A percentile compares a stretch with the other conserved stretches of the same genome.
phyloP scores from a whole-genome alignment of 2,329 filamentous ascomycete species.

The Akanthomyces uredinophilus region DNA sequence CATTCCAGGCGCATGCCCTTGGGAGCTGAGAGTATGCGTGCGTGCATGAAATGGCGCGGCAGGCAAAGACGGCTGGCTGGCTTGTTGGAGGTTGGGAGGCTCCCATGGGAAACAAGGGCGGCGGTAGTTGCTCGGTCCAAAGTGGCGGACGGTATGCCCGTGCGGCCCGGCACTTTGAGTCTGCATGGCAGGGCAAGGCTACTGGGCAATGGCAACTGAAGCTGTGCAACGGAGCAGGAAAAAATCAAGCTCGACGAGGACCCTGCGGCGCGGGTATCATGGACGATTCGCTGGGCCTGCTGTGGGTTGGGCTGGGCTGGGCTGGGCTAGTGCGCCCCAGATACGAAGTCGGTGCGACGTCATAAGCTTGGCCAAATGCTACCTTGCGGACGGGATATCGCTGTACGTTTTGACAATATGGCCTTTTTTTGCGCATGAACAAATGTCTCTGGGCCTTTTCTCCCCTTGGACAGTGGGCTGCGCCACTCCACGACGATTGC shows the following conservation, averaged over 20 bases:
- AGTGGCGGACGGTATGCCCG: no score
- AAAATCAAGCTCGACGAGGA: neutral
- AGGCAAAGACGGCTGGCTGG: no score
- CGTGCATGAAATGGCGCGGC: no score
- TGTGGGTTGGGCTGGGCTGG: neutral
- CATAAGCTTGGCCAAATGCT: slow-evolving; percentile 15
- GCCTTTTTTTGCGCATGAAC: neutral
- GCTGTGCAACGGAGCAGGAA: neutral
- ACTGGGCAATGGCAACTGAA: no score
- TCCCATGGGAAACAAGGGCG: no score
- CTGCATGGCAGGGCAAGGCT: no score
- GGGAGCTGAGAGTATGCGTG: no score
- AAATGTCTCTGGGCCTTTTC: neutral
- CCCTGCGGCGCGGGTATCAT: slow-evolving; percentile 3
- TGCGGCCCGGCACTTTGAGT: no score
- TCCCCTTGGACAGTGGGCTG: no score
- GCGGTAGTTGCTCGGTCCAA: no score
- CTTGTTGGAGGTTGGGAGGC: no score
- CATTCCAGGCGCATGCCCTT: neutral
- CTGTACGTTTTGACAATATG: neutral
- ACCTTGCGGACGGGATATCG: neutral
- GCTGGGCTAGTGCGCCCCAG: slow-evolving; percentile 2
- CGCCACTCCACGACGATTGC: no score
- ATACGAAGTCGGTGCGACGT: slow-evolving; percentile 23
- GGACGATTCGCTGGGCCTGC: neutral